A percentile compares a stretch with the other conserved stretches of the same genome.
These are phyloP conservation scores for Aureobasidium pullulans DNA, from an alignment of 2,329 filamentous ascomycete genomes.

Conservation along the genomic window DNA sequence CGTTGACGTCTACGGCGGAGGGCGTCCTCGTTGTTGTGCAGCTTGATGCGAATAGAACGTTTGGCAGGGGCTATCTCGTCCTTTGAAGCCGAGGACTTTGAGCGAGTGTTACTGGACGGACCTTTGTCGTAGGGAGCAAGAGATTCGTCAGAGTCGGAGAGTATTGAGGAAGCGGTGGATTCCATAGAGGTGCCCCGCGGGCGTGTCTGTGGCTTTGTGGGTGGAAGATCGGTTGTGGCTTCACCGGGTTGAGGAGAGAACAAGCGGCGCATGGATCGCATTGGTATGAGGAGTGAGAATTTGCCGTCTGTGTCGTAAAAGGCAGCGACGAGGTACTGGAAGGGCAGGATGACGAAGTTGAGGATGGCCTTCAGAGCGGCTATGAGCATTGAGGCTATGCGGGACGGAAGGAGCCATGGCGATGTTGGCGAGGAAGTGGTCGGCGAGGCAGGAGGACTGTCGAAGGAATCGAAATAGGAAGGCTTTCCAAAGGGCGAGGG, in stretches of 20 bases:
- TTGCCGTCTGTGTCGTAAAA: conserved; percentile 74
- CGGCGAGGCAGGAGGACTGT: conserved; percentile 23
- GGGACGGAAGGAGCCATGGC: conserved; percentile 53
- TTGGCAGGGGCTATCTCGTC: conserved; percentile 58
- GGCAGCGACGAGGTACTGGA: conserved; percentile 72
- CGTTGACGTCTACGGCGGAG: conserved; percentile 29
- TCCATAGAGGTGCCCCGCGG: conserved; percentile 34
- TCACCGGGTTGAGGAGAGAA: neutral
- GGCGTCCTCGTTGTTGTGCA: conserved; percentile 67
- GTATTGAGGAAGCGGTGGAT: conserved; percentile 54
- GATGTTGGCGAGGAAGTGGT: conserved; percentile 22
- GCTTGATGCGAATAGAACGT: conserved; percentile 83
- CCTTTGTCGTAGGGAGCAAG: conserved; percentile 30
- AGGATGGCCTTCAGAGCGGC: conserved; percentile 72
- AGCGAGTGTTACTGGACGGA: conserved; percentile 52
- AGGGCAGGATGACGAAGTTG: conserved; percentile 70
- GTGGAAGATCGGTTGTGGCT: neutral
- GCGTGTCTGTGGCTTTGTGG: conserved; percentile 17
- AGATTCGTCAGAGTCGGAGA: conserved; percentile 53
- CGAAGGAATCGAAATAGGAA: conserved; percentile 48
- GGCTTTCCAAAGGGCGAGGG: conserved; percentile 39
- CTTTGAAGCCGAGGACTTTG: conserved; percentile 45
- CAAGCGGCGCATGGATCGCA: conserved; percentile 42
- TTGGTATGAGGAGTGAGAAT: conserved; percentile 70
- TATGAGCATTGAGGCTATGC: conserved; percentile 64